A percentile compares a stretch with the other conserved stretches of the same genome.
phyloP scores from a whole-genome alignment of 2,329 filamentous ascomycete genomes.

The Tolypocladium endophyticum region DNA sequence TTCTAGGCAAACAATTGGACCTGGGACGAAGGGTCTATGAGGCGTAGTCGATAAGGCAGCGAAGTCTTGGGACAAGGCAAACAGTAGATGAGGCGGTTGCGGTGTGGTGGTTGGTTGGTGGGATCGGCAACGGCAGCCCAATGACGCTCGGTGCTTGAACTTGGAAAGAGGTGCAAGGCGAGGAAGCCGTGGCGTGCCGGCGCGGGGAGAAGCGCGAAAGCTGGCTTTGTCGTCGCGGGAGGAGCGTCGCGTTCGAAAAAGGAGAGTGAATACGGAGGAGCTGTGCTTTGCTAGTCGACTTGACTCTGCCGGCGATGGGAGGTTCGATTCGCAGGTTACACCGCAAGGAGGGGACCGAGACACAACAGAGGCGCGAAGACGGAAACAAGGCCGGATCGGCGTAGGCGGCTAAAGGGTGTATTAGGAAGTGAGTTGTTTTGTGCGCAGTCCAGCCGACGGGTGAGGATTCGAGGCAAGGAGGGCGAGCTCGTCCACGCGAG shows the following conservation, averaged over 20 bases:
- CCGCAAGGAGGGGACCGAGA: background rate
- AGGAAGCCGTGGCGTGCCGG: background rate
- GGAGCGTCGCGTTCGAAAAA: background rate
- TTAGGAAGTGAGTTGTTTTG: background rate
- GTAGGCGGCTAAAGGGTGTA: background rate
- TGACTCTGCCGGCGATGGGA: background rate
- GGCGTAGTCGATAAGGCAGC: background rate
- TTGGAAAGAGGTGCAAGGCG: background rate
- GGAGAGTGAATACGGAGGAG: background rate
- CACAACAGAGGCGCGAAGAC: background rate
- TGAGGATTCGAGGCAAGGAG: background rate
- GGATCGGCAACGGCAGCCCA: background rate
- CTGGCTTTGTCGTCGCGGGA: background rate
- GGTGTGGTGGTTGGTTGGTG: background rate
- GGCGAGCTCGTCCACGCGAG: background rate
- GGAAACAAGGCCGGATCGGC: background rate
- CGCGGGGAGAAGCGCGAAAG: background rate
- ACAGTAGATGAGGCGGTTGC: background rate
- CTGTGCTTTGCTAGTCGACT: background rate
- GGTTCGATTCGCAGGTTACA: background rate
- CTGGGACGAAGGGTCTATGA: conserved; percentile 3
- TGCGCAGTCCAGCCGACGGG: background rate
- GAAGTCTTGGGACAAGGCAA: background rate
- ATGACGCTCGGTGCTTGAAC: background rate
- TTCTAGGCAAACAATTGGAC: conserved; percentile 10